A percentile compares a stretch with the other conserved stretches of the same genome.
Conservation (phyloP, 768 basidiomycete genomes). For the Calvatia gigantea region DNA sequence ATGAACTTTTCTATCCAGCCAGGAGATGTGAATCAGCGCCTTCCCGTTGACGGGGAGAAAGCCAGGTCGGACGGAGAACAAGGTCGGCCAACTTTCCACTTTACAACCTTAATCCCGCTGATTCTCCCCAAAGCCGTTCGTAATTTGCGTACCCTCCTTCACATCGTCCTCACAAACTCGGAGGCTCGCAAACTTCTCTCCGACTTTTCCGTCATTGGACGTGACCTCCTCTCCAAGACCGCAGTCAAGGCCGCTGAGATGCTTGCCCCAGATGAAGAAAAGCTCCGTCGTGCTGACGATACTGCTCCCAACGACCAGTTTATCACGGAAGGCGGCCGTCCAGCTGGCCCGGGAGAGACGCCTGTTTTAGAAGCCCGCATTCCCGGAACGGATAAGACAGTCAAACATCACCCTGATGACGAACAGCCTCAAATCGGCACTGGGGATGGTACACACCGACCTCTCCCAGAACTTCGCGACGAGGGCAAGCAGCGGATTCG, state of each 20-base stretch:
- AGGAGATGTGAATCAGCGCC: conserved; percentile 25
- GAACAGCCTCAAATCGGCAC: conserved; percentile 33
- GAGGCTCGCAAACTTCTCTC: conserved; percentile 87
- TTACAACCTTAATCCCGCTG: not conserved
- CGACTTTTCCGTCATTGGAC: conserved; percentile 74
- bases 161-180: conserved; percentile 88
- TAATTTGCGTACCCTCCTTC: conserved; percentile 85
- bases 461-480: conserved; percentile 21
- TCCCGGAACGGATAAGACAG: conserved; percentile 27
- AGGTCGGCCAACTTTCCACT: conserved; percentile 36
- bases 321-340: conserved; percentile 40
- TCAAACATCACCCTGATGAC: conserved; percentile 47
- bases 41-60: conserved; percentile 53
- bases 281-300: conserved; percentile 63
- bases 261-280: conserved; percentile 64
- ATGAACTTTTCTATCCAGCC: conserved; percentile 76
- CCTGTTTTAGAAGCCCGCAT: conserved; percentile 29
- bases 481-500: too few relatives aligned
- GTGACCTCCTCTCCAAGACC: conserved; percentile 77
- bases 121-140: conserved; percentile 50
- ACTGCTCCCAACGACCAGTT: conserved; percentile 68
- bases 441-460: conserved; percentile 29
- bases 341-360: conserved; percentile 27
- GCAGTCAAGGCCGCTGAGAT: conserved; percentile 66
- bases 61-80: conserved; percentile 54